Conservation (phyloP, 805 yeast genomes). For the Candida incommunis region DNA sequence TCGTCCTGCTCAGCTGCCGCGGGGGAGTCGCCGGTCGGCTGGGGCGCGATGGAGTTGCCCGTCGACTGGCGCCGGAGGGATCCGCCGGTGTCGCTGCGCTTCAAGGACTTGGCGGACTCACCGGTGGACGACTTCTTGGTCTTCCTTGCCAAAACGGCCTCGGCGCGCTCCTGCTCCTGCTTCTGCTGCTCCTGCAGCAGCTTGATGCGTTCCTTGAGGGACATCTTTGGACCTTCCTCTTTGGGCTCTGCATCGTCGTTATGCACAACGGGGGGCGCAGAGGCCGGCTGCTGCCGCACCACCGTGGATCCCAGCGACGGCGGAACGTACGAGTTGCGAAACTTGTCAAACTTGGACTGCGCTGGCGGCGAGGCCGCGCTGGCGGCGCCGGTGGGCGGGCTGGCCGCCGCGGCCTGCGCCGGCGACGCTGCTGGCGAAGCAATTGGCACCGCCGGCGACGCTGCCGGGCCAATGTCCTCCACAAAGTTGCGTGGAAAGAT, state of each 20-base stretch:
- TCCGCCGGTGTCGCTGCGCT: constrained; percentile 5
- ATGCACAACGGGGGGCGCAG: constrained; percentile 8
- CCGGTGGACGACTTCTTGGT: constrained; percentile 2
- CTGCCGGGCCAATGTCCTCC: constrained; percentile 17
- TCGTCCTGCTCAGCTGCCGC: constrained; percentile 7
- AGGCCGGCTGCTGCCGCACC: constrained; percentile 12
- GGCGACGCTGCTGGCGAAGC: constrained; percentile 8
- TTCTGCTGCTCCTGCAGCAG: constrained; percentile 67
- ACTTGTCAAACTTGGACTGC: constrained; percentile 3
- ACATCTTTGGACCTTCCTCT: constrained; percentile 57
- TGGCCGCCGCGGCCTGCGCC: constrained; percentile 2
- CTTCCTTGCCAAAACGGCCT: constrained; percentile 31
- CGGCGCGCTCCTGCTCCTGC: constrained; percentile 58
- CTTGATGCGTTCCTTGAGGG: constrained; percentile 78
- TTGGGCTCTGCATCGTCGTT: constrained; percentile 18
- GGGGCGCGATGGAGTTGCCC: constrained; percentile 5
- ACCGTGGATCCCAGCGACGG: constrained; percentile 21
- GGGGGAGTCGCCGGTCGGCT: constrained; percentile 1
- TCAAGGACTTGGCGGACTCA: constrained; percentile 31
- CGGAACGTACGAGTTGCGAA: constrained; percentile 8
- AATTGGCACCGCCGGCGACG: constrained; percentile 6
- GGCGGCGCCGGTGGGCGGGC: constrained; percentile 2
- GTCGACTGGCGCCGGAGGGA: constrained; percentile 4
- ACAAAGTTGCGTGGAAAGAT: constrained; percentile 86
- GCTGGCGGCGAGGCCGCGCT: constrained; percentile 1